Evolutionary conservation across 306 rosid genomes (phyloP).

Genomic region (Castanea mollissima): DNA sequence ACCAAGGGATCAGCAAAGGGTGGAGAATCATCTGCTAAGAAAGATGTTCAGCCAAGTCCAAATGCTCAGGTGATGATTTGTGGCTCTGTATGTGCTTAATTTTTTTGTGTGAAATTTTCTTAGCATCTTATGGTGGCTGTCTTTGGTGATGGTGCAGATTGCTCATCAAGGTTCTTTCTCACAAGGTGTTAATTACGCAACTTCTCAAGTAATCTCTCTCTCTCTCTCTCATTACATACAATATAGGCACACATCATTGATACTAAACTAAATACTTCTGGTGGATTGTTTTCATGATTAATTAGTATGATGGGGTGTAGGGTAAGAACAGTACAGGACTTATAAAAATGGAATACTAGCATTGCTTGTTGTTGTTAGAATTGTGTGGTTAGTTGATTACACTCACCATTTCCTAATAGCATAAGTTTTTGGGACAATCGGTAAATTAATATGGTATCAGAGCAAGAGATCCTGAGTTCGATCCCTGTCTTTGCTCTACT

Average conservation of each 20-base stretch:
- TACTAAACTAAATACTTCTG: no score
- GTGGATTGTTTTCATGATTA: no score
- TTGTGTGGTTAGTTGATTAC: no score
- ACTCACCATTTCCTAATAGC: no score
- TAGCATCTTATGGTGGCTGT: slow-evolving; percentile 12
- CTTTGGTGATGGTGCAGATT: slow-evolving; percentile 43
- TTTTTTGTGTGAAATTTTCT: slow-evolving; percentile 7
- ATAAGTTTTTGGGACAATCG: no score
- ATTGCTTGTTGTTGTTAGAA: no score
- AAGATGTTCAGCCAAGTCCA: slow-evolving; percentile 64
- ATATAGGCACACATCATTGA: background rate
- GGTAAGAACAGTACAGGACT: no score
- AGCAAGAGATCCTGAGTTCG: no score
- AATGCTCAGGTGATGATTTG: slow-evolving; percentile 59
- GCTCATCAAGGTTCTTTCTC: slow-evolving; percentile 79
- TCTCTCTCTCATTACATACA: background rate
- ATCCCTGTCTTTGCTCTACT: no score
- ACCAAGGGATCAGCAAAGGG: slow-evolving; percentile 86
- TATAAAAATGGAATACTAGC: no score
- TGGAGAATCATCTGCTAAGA: slow-evolving; percentile 78
- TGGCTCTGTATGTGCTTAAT: background rate
- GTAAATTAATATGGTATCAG: no score
- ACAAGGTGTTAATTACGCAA: slow-evolving; percentile 62
- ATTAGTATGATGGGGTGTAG: no score
- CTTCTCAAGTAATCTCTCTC: slow-evolving; percentile 64